Percentiles rank a stretch among this genome's conserved stretches.
phyloP scores from a whole-genome alignment of 768 basidiomycete genomes.

The Thelephora ganbajun region DNA sequence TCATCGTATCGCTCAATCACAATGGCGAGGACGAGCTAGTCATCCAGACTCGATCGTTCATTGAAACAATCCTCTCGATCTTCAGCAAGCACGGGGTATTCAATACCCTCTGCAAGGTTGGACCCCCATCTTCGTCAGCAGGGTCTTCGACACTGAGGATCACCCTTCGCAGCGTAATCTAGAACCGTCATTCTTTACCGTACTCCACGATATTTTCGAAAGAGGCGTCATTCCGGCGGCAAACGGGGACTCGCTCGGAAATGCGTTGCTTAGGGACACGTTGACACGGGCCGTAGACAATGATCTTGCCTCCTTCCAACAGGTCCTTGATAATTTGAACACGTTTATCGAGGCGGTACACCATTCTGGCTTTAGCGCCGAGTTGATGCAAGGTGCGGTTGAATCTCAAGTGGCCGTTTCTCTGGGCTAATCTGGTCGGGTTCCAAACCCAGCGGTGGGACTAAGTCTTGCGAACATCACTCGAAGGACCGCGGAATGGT shows the following conservation, averaged over 20 bases:
- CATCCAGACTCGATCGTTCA: slow-evolving; percentile 39
- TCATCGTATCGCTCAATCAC: slow-evolving; percentile 29
- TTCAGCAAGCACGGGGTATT: slow-evolving; percentile 46
- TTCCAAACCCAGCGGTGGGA: slow-evolving; percentile 32
- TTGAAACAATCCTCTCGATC: slow-evolving; percentile 37
- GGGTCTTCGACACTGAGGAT: neutral
- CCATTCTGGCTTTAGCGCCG: slow-evolving; percentile 33
- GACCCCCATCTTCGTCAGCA: slow-evolving; percentile 4
- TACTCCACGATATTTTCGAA: slow-evolving; percentile 34
- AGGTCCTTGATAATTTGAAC: slow-evolving; percentile 41
- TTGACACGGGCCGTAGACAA: slow-evolving; percentile 32
- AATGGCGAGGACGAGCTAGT: slow-evolving; percentile 45
- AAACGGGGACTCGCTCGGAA: slow-evolving; percentile 19
- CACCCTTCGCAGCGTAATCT: slow-evolving; percentile 27
- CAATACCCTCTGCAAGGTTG: slow-evolving; percentile 42
- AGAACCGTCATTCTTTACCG: slow-evolving; percentile 33
- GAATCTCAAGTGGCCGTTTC: neutral
- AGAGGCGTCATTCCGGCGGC: slow-evolving; percentile 18
- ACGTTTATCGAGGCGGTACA: slow-evolving; percentile 45
- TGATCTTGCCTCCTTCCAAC: slow-evolving; percentile 35
- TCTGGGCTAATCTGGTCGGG: neutral
- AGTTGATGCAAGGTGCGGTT: slow-evolving; percentile 42
- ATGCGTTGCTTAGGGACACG: slow-evolving; percentile 42
- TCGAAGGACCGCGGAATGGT: slow-evolving; percentile 44
- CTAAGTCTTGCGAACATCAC: slow-evolving; percentile 37